Base-by-base conservation (phyloP, 225 moss, liverwort and hornwort species). In the Takakia lepidozioides region DNA sequence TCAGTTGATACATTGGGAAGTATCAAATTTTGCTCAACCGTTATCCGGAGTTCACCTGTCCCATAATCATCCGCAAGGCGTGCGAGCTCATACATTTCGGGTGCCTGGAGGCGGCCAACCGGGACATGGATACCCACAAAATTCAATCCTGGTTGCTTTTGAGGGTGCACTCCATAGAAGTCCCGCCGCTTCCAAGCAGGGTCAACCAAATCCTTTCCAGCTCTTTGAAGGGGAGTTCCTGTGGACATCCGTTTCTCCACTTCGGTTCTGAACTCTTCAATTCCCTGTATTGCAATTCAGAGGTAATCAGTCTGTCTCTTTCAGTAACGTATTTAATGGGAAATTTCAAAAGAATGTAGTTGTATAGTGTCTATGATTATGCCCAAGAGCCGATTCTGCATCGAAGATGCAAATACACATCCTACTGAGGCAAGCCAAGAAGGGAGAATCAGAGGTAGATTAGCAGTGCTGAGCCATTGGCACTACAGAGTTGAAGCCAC, bases 81-180 rank as follows among this genome's bases (percentile, higher is more conserved):
- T 14, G 95, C 95, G 20, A 98, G 77, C 60, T 98, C 84, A 29
- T 63, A 78, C 95, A 98, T 98, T 50, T 90, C 90, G 23, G 87
- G 74, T 1, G 95, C 90, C 53, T 85, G 87, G 57, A 98, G 16
- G 21, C 90, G 84, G n/a, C 95, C 95, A n/a, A 90, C 95, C 2
- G 95, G 95, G 0, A 98, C 90, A 49, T 98, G 95, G 14, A 89
- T 52, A 5, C 95, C 90, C 7, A 91, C 55, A 66, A 66, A 98
- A 25, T 80, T 75, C 19, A 95, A 61, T 2, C 84, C 95, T 0
- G 56, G 11, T 41, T 90, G 95, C 42, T 90, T 98, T 61, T 98
- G 90, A 0, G 82, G 75, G 23, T 98, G 70, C 37, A 76, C 90
- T 19, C 95, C 95, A 29, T 82, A 65, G 42, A 86, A 78, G 21